Conservation (phyloP, 495 filamentous ascomycete species). For the Penicillium lagena region DNA sequence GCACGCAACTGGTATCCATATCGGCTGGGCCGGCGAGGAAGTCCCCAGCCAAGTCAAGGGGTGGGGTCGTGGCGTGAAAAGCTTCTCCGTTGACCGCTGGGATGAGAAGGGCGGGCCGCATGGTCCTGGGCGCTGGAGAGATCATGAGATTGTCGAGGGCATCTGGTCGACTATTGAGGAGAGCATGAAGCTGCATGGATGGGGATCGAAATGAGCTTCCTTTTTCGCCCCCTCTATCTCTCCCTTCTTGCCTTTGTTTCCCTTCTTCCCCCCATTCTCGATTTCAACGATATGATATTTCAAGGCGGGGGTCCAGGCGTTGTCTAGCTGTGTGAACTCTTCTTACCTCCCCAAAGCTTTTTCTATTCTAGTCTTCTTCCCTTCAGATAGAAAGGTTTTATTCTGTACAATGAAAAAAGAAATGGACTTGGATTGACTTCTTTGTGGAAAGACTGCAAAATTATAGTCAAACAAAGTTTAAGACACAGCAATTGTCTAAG, state of each 20-base stretch:
- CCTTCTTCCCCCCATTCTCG: not conserved
- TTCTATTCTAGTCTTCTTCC: not conserved
- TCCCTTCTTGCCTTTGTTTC: constrained; percentile 1
- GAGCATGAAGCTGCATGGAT: constrained; percentile 79
- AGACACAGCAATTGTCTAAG: too few relatives aligned
- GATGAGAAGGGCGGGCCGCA: constrained; percentile 46
- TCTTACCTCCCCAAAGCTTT: not conserved
- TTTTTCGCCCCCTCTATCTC: constrained; percentile 1
- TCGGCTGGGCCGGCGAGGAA: constrained; percentile 86
- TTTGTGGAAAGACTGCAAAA: too few relatives aligned
- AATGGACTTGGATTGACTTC: not conserved
- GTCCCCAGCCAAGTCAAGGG: constrained; percentile 66
- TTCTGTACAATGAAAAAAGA: not conserved
- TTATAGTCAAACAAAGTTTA: too few relatives aligned
- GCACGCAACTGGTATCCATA: constrained; percentile 78
- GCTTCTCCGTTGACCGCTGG: constrained; percentile 73
- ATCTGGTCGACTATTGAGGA: constrained; percentile 90
- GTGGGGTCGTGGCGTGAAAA: constrained; percentile 79
- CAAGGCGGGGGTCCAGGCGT: constrained; percentile 8
- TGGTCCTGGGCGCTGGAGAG: constrained; percentile 71
- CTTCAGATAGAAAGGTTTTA: not conserved
- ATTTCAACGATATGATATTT: not conserved
- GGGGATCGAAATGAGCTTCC: constrained; percentile 46
- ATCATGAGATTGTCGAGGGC: constrained; percentile 86
- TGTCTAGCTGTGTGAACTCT: constrained; percentile 1